Conservation (phyloP, 192 early-diverging fungal genomes). For the Rhizoclosmatium sp. region DNA sequence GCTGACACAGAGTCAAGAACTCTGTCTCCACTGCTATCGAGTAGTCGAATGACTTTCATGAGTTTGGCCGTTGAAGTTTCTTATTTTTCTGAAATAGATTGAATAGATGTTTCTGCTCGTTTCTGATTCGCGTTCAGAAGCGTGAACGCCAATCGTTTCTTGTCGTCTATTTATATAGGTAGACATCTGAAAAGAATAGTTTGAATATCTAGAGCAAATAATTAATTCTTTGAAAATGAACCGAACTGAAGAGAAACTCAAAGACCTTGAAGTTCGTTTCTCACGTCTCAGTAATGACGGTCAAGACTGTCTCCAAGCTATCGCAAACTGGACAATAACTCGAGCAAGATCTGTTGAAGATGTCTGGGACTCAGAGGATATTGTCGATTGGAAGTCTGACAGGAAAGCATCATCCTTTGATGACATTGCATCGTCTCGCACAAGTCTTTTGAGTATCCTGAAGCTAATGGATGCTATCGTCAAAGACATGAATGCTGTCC, state of each 20-base stretch:
- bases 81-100: background rate
- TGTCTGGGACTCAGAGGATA: background rate
- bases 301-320: slow-evolving; percentile 2
- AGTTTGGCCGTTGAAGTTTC: background rate
- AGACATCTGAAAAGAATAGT: background rate
- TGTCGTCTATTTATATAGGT: background rate
- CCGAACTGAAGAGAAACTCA: background rate
- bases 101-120: background rate
- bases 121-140: background rate
- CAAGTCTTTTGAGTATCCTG: background rate
- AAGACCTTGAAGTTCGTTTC: slow-evolving; percentile 6
- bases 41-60: slow-evolving; percentile 57
- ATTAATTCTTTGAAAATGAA: background rate
- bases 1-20: slow-evolving; percentile 63
- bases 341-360: background rate
- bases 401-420: background rate
- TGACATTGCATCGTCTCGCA: background rate
- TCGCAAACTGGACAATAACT: slow-evolving; percentile 8
- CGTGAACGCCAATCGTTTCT: no score
- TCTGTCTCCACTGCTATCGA: slow-evolving; percentile 58
- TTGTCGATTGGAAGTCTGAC: background rate
- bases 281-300: slow-evolving; percentile 10
- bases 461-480: slow-evolving; percentile 2
- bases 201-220: background rate
- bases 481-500: background rate